Percentiles rank a stretch among this genome's conserved stretches.
Conservation (phyloP, 169 alveolate genomes). For the Plasmodium berghei region DNA sequence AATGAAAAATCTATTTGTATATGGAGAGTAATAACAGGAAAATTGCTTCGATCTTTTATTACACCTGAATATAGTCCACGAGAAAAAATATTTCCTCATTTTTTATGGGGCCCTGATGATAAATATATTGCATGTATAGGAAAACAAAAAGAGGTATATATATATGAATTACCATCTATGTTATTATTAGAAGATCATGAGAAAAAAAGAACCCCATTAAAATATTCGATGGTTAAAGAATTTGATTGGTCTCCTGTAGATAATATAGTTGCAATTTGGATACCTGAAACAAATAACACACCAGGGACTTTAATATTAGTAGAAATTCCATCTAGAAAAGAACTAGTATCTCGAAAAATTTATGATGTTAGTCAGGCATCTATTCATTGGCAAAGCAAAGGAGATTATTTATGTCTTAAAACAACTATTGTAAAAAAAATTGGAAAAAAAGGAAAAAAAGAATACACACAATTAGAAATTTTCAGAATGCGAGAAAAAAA, state of each 20-base stretch:
- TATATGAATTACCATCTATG: conserved; percentile 89
- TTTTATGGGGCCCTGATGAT: conserved; percentile 90
- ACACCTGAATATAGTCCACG: conserved; percentile 85
- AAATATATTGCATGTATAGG: conserved; percentile 88
- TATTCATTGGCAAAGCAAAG: conserved; percentile 93
- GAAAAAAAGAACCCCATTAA: conserved; percentile 87
- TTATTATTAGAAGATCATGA: conserved; percentile 84
- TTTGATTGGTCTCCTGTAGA: conserved; percentile 95
- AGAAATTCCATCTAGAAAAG: conserved; percentile 90
- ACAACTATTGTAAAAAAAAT: conserved; percentile 89
- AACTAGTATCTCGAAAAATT: conserved; percentile 90
- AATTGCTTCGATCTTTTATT: conserved; percentile 82
- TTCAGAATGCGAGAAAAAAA: conserved; percentile 91
- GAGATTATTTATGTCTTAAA: conserved; percentile 91
- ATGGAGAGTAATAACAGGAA: conserved; percentile 92
- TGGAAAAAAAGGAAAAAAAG: conserved; percentile 90
- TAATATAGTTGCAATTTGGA: conserved; percentile 89
- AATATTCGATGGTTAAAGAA: conserved; percentile 86
- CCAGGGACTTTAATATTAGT: conserved; percentile 90
- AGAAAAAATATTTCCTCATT: conserved; percentile 86
- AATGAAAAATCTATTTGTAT: conserved; percentile 90
- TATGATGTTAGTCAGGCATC: conserved; percentile 89
- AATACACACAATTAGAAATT: conserved; percentile 89
- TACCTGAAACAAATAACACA: conserved; percentile 90
- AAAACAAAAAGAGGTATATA: conserved; percentile 79